Evolutionary conservation across 2,329 filamentous ascomycete genomes (phyloP).

Genomic region (Ampelomyces quisqualis): DNA sequence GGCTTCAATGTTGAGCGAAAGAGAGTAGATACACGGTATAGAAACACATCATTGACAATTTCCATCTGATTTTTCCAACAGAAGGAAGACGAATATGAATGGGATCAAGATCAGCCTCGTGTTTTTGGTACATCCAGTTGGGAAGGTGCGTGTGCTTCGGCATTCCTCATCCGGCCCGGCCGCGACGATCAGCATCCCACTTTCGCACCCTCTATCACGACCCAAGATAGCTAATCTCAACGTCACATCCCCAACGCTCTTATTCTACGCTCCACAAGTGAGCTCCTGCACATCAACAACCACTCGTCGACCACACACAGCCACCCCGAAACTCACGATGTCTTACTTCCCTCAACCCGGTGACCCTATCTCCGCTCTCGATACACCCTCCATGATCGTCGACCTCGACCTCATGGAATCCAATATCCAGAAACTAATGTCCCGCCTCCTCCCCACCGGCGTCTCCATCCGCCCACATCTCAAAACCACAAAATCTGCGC

Average conservation of each 20-base stretch:
- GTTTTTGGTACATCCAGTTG: too few species aligned
- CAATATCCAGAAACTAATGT: slow-evolving; percentile 53
- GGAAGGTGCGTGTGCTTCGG: slow-evolving; percentile 5
- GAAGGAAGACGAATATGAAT: too few species aligned
- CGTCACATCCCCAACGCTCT: neutral
- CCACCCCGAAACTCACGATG: slow-evolving; percentile 14
- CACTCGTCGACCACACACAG: neutral
- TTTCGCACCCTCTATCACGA: slow-evolving; percentile 5
- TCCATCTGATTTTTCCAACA: too few species aligned
- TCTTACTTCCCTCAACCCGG: slow-evolving; percentile 48
- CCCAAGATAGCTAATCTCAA: neutral
- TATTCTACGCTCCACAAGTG: too few species aligned
- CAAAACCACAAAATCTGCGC: slow-evolving; percentile 56
- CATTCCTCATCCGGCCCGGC: slow-evolving; percentile 13
- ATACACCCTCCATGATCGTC: slow-evolving; percentile 60
- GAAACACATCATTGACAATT: too few species aligned
- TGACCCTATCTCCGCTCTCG: slow-evolving; percentile 48
- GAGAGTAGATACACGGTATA: too few species aligned
- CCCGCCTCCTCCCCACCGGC: slow-evolving; percentile 49
- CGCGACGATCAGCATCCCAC: slow-evolving; percentile 5
- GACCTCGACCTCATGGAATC: slow-evolving; percentile 55
- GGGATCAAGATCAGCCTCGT: too few species aligned
- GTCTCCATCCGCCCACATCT: slow-evolving; percentile 53
- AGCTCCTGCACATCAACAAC: neutral
- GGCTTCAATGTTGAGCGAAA: too few species aligned